Evolutionary conservation across 768 basidiomycete species (phyloP), one percentile per base, ranked within the genome.

Genomic region (Chiua virens): DNA sequence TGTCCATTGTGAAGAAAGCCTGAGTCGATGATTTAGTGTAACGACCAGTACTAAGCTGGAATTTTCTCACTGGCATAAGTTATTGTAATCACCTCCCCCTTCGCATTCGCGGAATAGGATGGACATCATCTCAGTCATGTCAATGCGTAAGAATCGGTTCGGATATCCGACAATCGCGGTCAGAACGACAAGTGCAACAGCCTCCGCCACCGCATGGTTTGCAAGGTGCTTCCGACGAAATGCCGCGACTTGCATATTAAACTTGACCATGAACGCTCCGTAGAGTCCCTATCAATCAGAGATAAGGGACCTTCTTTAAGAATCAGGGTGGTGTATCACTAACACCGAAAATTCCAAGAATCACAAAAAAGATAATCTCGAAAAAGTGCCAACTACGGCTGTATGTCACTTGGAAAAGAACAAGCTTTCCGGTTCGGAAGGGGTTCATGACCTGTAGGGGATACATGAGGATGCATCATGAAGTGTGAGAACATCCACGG

Each of bases 381-480:
- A 98, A 98, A 73, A 96, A 98, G 66, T 98, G 97, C 97, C 97
- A 99, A 62, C 94, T 93, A 28, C 96, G 81, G 65, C 89, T 90
- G 68, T 98, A 99, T 3, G 94, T 95, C 60, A 99, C 92, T 66
- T 98, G 95, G 74, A 99, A 99, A 54, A 98, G 73, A 63, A 99
- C 97, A 23, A 99, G 83, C 68, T 98, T 98, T 20, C 96, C 97
- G 0, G 97, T 98, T 34, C 95, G 82, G 73, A 93, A 99, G 3
- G 97, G 97, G 65, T 98, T 98, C 90, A 99, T 95, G 6, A 91
- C 89, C 92, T 96, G 58, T 30, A 51, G 37, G 28, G 27, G 42
- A 50, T 52, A 50, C 35, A 58, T 64, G 59, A 67, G 65, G 59
- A 42, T 48, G 45, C 43, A 51, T 54, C 51, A 60, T 35, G 41